Base-by-base conservation (phyloP, 768 basidiomycete genomes). In the Lyophyllum atratum region DNA sequence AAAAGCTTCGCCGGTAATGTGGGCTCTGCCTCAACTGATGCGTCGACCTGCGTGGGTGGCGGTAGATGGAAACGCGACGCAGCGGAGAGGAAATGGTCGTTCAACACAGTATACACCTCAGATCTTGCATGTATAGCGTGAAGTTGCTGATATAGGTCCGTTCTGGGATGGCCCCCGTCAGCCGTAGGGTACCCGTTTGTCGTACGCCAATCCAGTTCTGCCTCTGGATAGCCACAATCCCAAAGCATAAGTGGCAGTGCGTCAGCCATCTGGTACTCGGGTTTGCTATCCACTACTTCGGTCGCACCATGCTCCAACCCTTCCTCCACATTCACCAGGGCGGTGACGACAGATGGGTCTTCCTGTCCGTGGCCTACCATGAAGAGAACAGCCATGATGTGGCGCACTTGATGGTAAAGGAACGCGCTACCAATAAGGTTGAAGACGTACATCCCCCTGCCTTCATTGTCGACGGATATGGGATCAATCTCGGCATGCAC, bases 401-500 rank as follows among this genome's bases (percentile, higher is more conserved):
- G 93, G 34, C 95, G 84, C 14, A 97, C 95, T 77, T 97, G 95
- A 72, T 98, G 93, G 72, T 95, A 98, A 40, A 98, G 77, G 68
- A 96, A 97, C 1, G 94, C 95, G 1, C 80, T 86, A 0, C 95
- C 95, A 22, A 89, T 74, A 37, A 98, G 85, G 70, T 98, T 90
- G 55, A 97, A 79, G 31, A 94, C 91, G 62, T 85, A 85, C 67
- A 83, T 75, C 29, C 65, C 73, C 39, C 61, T 62, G 4, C 54
- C 70, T 24, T 65, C 66, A 34, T 61, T 60, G 29, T 64, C 60
- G 22, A 56, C 68, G 0, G 70, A 70, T 15, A 86, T 73, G 2
- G 75, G 78, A 11, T 76, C 74, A 45, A 95, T 84, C 26, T 83
- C 80, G 0, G 92, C 93, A 17, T 76, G 77, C 37, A 85, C 62